A percentile compares a stretch with the other conserved stretches of the same genome.
phyloP scores from a whole-genome alignment of 169 alveolate genomes.

The Amoebophrya sp. region DNA sequence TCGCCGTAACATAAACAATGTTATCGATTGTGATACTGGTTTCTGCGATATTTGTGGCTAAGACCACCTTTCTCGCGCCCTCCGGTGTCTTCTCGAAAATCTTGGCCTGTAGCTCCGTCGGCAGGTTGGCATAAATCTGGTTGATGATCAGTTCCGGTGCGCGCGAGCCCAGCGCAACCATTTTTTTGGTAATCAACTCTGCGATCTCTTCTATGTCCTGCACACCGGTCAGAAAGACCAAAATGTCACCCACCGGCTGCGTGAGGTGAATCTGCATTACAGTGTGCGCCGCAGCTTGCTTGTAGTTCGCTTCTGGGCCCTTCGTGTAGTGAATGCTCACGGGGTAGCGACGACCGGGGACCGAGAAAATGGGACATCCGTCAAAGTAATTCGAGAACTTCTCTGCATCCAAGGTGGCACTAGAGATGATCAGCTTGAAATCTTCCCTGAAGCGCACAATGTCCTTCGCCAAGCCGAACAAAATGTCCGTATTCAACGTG shows the following conservation, averaged over 20 bases:
- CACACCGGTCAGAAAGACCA: constrained; percentile 98
- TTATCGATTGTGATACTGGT: constrained; percentile 97
- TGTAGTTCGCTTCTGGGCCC: constrained; percentile 98
- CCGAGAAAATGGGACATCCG: constrained; percentile 51
- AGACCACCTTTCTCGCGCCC: constrained; percentile 85
- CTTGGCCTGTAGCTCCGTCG: constrained; percentile 95
- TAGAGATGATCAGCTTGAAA: constrained; percentile 76
- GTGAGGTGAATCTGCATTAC: constrained; percentile 97
- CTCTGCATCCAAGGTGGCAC: constrained; percentile 97
- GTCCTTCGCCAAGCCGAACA: constrained; percentile 90
- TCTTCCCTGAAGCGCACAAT: constrained; percentile 65
- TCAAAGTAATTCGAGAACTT: constrained; percentile 94
- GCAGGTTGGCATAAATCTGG: constrained; percentile 95
- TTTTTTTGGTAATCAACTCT: constrained; percentile 41
- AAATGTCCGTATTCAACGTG: constrained; percentile 97
- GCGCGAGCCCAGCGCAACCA: constrained; percentile 68
- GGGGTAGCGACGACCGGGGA: constrained; percentile 54
- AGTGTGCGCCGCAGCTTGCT: constrained; percentile 88
- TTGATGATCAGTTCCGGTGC: constrained; percentile 86
- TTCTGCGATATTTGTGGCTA: constrained; percentile 99
- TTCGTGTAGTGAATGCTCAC: constrained; percentile 97
- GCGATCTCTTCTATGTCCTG: constrained; percentile 66
- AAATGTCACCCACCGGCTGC: constrained; percentile 96
- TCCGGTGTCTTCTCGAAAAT: constrained; percentile 87
- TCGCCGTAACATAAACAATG: constrained; percentile 83